Evolutionary conservation across 306 rosid genomes (phyloP).

Genomic region (Vigna trinervia): DNA sequence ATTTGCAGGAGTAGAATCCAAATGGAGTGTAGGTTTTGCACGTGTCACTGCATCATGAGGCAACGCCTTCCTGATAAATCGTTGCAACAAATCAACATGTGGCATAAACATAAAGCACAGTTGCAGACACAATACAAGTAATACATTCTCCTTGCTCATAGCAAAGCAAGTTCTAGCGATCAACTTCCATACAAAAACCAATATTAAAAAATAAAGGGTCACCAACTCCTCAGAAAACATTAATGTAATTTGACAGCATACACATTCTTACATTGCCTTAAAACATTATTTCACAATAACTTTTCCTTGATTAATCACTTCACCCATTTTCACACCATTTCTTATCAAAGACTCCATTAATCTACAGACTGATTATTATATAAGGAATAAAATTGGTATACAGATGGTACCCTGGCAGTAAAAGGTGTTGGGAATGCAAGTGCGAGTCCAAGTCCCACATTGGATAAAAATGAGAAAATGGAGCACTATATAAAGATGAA

Average conservation of each 20-base stretch:
- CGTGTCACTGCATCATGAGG: slow-evolving; percentile 35
- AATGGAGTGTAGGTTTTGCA: slow-evolving; percentile 34
- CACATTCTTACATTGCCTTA: not conserved
- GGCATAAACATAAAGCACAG: not conserved
- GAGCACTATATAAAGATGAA: no score
- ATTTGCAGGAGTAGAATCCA: slow-evolving; percentile 39
- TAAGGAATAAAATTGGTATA: not conserved
- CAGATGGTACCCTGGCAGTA: not conserved
- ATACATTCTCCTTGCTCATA: not conserved
- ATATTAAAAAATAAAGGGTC: not conserved
- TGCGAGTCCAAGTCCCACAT: no score
- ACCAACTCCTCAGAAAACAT: not conserved
- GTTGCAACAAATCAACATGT: not conserved
- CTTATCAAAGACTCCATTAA: not conserved
- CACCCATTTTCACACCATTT: no score
- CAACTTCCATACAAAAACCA: not conserved
- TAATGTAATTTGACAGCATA: not conserved
- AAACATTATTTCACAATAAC: not conserved
- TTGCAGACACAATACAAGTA: not conserved
- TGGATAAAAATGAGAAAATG: no score
- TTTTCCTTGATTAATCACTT: not conserved
- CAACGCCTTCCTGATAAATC: slow-evolving; percentile 51
- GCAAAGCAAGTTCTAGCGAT: not conserved
- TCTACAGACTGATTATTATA: not conserved
- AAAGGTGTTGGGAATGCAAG: no score